phyloP scores from a whole-genome alignment of 2,329 filamentous ascomycete genomes.

The Balansia obtecta region DNA sequence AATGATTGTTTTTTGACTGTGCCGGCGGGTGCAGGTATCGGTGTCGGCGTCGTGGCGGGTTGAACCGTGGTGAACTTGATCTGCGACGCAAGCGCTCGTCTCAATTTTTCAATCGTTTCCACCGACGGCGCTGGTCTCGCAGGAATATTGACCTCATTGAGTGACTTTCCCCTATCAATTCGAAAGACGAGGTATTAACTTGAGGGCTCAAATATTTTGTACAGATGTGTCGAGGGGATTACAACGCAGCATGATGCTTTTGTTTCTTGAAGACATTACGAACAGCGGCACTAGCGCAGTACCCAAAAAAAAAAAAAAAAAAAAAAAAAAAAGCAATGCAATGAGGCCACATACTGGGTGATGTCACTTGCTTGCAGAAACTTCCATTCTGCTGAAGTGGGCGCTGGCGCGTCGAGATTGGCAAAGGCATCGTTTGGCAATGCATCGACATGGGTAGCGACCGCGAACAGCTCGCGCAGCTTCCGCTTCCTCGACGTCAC shows the following conservation, averaged over 20 bases:
- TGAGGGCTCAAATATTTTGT: background rate
- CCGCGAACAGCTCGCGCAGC: conserved; percentile 72
- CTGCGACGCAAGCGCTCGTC: conserved; percentile 23
- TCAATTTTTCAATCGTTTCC: conserved; percentile 31
- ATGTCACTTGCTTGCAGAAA: conserved; percentile 47
- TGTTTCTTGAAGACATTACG: background rate
- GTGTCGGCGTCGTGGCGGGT: conserved; percentile 5
- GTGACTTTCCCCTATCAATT: conserved; percentile 22
- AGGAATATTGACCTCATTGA: conserved; percentile 43
- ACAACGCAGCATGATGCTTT: background rate
- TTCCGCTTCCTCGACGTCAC: conserved; percentile 81
- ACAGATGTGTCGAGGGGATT: background rate
- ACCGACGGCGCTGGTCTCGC: conserved; percentile 31
- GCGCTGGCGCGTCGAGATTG: conserved; percentile 42
- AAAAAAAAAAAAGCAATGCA: too few species aligned
- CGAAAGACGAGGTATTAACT: background rate
- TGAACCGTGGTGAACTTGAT: conserved; percentile 11
- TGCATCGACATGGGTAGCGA: conserved; percentile 57
- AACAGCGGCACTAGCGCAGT: conserved; percentile 5
- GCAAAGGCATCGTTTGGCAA: conserved; percentile 46
- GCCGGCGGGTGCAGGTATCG: conserved; percentile 1
- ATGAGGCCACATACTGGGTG: conserved; percentile 37
- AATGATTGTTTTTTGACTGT: conserved; percentile 4
- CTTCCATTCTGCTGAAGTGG: conserved; percentile 38
- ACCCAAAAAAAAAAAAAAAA: conserved; percentile 7